These are phyloP conservation scores for Neurospora tetrasperma DNA, from an alignment of 495 filamentous ascomycete species.

Conservation along the genomic window DNA sequence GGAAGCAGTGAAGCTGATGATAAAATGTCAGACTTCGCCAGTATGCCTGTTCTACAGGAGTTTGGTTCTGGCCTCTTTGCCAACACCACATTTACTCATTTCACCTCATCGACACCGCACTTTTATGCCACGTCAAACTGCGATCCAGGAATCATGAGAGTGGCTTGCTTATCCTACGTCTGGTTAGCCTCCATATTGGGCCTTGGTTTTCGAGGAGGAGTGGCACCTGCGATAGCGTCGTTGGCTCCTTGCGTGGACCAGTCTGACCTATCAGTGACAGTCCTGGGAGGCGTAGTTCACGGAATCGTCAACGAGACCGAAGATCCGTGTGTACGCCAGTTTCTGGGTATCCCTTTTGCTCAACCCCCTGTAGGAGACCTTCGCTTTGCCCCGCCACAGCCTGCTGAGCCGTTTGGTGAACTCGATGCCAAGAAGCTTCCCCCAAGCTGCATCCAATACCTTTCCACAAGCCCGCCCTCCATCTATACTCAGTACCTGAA, in stretches of 20 bases:
- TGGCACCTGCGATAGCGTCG: not conserved
- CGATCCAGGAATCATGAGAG: not conserved
- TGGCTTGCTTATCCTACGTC: not conserved
- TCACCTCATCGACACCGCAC: not conserved
- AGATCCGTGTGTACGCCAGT: conserved; percentile 20
- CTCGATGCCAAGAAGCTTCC: conserved; percentile 9
- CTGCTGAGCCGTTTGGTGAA: conserved; percentile 5
- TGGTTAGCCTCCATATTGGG: not conserved
- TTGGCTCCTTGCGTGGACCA: not conserved
- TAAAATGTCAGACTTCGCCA: not conserved
- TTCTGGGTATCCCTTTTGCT: conserved; percentile 48
- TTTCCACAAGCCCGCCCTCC: conserved; percentile 1
- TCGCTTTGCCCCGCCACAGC: conserved; percentile 31
- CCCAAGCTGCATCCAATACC: conserved; percentile 17
- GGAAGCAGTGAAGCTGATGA: not conserved
- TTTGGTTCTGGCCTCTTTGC: not conserved
- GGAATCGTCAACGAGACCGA: conserved; percentile 6
- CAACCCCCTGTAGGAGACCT: conserved; percentile 37
- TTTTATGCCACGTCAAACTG: not conserved
- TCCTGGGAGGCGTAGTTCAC: conserved; percentile 3
- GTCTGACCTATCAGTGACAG: conserved; percentile 6
- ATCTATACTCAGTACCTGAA: conserved; percentile 14
- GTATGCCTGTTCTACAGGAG: not conserved
- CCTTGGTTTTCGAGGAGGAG: not conserved
- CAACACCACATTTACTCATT: not conserved